Evolutionary conservation across 306 rosid genomes (phyloP).

Genomic region (Calophaca sinica): DNA sequence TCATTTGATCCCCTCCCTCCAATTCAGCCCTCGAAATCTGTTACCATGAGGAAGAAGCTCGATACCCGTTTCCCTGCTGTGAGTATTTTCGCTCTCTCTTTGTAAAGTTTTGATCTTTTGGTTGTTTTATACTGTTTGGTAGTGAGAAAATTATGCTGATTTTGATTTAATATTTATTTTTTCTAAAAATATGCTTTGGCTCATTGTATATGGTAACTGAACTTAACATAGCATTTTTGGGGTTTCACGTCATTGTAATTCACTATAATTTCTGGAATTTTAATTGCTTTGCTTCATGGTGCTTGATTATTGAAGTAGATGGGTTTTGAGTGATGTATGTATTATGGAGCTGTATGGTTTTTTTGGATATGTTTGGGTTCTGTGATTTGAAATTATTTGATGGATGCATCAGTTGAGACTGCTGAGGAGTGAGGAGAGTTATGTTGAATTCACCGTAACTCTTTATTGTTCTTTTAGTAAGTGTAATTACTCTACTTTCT

Average conservation of each 20-base stretch:
- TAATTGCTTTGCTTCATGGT: not conserved
- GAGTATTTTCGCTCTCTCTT: slow-evolving; percentile 47
- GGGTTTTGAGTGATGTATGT: not conserved
- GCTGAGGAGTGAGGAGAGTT: not conserved
- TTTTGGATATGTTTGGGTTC: slow-evolving; percentile 19
- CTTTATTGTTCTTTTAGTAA: not conserved
- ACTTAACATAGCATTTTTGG: not conserved
- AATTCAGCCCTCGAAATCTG: slow-evolving; percentile 48
- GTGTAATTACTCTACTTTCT: not conserved
- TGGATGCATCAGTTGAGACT: too few species aligned
- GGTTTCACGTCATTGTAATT: not conserved
- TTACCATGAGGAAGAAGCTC: slow-evolving; percentile 96
- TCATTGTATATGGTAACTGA: not conserved
- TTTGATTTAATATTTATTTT: not conserved
- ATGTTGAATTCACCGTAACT: not conserved
- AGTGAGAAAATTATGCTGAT: not conserved
- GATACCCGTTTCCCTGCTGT: slow-evolving; percentile 99
- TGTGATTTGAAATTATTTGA: slow-evolving; percentile 12
- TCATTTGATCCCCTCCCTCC: not conserved
- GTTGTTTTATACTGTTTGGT: slow-evolving; percentile 32
- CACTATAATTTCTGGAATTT: not conserved
- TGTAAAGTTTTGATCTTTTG: slow-evolving; percentile 24
- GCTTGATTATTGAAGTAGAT: slow-evolving; percentile 38
- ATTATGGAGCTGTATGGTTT: slow-evolving; percentile 21
- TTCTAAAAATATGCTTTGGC: not conserved